Percentiles rank a stretch among this genome's conserved stretches.
Conservation (phyloP, 805 yeast species). For the Candida ascalaphidarum region DNA sequence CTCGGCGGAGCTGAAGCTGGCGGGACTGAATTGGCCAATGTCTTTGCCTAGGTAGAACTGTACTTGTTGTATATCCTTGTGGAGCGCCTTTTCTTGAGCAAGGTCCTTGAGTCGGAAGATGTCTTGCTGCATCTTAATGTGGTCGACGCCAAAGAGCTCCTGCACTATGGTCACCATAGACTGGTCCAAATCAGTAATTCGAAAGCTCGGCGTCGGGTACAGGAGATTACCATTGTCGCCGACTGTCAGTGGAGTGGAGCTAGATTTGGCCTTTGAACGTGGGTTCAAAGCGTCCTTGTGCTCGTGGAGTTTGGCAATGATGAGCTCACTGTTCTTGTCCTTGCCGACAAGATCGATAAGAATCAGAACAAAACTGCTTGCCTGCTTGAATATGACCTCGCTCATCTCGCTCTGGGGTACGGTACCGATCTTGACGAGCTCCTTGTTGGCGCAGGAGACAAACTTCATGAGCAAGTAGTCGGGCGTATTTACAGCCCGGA, state of each 20-base stretch:
- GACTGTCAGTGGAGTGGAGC: constrained; percentile 1
- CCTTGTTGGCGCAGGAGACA: constrained; percentile 45
- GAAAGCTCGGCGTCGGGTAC: constrained; percentile 41
- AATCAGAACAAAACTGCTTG: constrained; percentile 26
- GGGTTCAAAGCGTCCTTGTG: constrained; percentile 31
- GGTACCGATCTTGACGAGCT: constrained; percentile 34
- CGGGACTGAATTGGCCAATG: constrained; percentile 29
- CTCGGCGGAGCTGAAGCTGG: constrained; percentile 11
- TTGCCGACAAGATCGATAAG: constrained; percentile 26
- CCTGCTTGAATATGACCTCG: constrained; percentile 25
- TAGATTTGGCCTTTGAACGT: constrained; percentile 1
- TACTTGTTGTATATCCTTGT: constrained; percentile 26
- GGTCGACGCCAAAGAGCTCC: constrained; percentile 41
- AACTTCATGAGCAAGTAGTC: constrained; percentile 46
- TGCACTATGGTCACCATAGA: constrained; percentile 34
- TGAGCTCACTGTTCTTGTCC: constrained; percentile 28
- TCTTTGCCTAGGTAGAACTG: constrained; percentile 27
- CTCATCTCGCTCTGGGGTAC: constrained; percentile 17
- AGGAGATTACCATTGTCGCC: constrained; percentile 3
- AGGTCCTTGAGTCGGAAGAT: constrained; percentile 31
- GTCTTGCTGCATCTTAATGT: constrained; percentile 45
- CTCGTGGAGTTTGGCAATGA: constrained; percentile 35
- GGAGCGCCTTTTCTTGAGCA: constrained; percentile 30
- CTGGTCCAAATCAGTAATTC: constrained; percentile 46
- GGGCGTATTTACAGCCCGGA: constrained; percentile 21